phyloP scores from a whole-genome alignment of 2,329 filamentous ascomycete species.

The Teratosphaeria gauchensis region DNA sequence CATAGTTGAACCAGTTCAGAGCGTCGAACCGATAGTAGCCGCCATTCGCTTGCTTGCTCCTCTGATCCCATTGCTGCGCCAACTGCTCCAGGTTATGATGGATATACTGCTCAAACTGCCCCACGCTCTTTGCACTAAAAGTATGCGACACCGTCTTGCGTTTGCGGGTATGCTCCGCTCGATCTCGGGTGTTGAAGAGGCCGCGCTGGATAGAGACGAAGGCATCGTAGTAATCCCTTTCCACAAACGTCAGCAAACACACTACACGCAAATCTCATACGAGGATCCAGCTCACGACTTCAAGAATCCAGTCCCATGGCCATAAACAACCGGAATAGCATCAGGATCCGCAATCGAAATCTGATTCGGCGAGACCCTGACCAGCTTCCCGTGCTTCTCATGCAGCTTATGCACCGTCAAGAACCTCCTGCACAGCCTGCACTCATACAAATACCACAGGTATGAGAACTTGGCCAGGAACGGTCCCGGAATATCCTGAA shows the following conservation, averaged over 20 bases:
- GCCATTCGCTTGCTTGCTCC: conserved; percentile 44
- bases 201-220: conserved; percentile 81
- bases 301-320: conserved; percentile 44
- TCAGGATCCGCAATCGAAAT: conserved; percentile 69
- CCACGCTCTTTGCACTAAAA: conserved; percentile 71
- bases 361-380: conserved; percentile 77
- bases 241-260: not conserved
- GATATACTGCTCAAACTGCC: conserved; percentile 73
- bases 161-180: conserved; percentile 76
- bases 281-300: conserved; percentile 29
- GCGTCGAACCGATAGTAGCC: conserved; percentile 46
- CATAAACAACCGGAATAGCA: conserved; percentile 69
- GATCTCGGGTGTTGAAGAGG: conserved; percentile 80
- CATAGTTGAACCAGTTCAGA: conserved; percentile 68
- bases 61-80: conserved; percentile 59
- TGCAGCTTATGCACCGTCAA: conserved; percentile 62
- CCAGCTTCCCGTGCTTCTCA: conserved; percentile 65
- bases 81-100: conserved; percentile 68
- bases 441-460: conserved; percentile 63
- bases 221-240: conserved; percentile 76
- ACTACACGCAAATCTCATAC: not conserved
- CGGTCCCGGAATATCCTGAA: conserved; percentile 48
- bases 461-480: conserved; percentile 62
- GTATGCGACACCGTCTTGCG: conserved; percentile 81
- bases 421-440: conserved; percentile 50